Base-by-base conservation (phyloP, 2,329 filamentous ascomycete species). In the Cylindrodendrum hubeiense region DNA sequence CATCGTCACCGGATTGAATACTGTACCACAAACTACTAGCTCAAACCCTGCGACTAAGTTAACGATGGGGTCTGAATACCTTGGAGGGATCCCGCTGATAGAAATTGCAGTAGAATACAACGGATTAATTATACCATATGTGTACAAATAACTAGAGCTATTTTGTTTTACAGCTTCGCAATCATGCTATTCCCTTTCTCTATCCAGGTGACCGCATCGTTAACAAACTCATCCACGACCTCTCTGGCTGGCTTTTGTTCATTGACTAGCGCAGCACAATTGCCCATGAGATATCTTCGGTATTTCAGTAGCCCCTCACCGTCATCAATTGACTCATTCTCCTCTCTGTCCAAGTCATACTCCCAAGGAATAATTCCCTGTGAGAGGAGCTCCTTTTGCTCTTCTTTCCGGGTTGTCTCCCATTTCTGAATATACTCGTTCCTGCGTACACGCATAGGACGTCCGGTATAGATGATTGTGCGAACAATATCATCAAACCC, bases 401-500 rank as follows among this genome's bases (percentile, higher is more conserved):
- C 96, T 39, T 88, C 84, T 72, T 87, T 85, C 73, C 96, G 93
- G 86, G 98, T 96, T 75, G 91, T 91, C 84, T 99, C 95, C 96
- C 96, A 99, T 86, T 97, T 93, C 78, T 89, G 80, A 77, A 99
- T 98, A 83, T 99, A 99, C 7, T 91, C 82, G 85, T 98, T 99
- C 79, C 89, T 96, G 79, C 95, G 91, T 65, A 99, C 96, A 72
- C 96, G 93, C 78, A 99, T 87, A 33, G 96, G 96, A 63, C 96
- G 93, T 60, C 96, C 96, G 61, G 96, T 99, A 88, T 98, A 99
- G 84, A 99, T 99, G 81, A 98, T 93, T 52, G 96, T 99, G 79
- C 94, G 93, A 79, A 98, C 85, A 77, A 97, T 99, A 83, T 99
- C 96, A 82, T 98, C 94, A 80, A 96, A 97, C 73, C 93, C 89